Evolutionary conservation across 2,329 filamentous ascomycete genomes (phyloP).

Genomic region (Xenoacremonium recifei): DNA sequence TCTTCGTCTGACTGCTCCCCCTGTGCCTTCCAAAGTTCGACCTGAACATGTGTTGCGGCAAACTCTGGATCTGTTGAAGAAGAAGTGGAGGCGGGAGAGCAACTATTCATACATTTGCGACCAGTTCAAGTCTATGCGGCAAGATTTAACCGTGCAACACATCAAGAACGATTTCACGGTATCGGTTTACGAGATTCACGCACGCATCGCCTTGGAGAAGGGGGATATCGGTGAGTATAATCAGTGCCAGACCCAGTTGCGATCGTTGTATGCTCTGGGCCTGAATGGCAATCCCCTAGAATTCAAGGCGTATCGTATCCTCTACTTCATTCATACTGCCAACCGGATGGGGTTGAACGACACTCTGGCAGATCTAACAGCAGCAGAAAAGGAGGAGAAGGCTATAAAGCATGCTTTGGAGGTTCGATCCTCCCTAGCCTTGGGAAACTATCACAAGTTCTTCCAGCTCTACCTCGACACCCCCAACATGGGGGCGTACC

Average conservation of each 20-base stretch:
- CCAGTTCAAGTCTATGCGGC: slow-evolving; percentile 97
- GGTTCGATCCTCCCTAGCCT: slow-evolving; percentile 85
- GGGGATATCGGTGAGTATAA: slow-evolving; percentile 99
- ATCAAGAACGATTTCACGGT: slow-evolving; percentile 97
- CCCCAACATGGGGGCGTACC: slow-evolving; percentile 94
- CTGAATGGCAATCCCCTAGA: slow-evolving; percentile 88
- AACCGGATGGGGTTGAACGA: slow-evolving; percentile 98
- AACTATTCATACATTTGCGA: slow-evolving; percentile 99
- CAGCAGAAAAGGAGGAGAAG: slow-evolving; percentile 85
- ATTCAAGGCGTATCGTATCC: slow-evolving; percentile 98
- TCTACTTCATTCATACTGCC: slow-evolving; percentile 99
- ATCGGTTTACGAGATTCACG: slow-evolving; percentile 94
- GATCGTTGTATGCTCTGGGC: slow-evolving; percentile 83
- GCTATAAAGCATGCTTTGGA: slow-evolving; percentile 88
- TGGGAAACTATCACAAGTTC: slow-evolving; percentile 97
- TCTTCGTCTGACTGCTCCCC: slow-evolving; percentile 86
- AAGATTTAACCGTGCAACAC: slow-evolving; percentile 96
- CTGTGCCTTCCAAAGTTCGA: slow-evolving; percentile 84
- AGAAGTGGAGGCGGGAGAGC: slow-evolving; percentile 89
- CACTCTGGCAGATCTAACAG: slow-evolving; percentile 96
- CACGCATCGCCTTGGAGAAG: slow-evolving; percentile 95
- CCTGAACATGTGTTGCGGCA: slow-evolving; percentile 77
- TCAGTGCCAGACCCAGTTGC: slow-evolving; percentile 98
- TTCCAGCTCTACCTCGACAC: slow-evolving; percentile 94
- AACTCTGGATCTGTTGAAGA: slow-evolving; percentile 84